These are phyloP conservation scores for Mycosarcoma mackinlayi DNA, from an alignment of 1,284 basidiomycete genomes.

Conservation along the genomic window DNA sequence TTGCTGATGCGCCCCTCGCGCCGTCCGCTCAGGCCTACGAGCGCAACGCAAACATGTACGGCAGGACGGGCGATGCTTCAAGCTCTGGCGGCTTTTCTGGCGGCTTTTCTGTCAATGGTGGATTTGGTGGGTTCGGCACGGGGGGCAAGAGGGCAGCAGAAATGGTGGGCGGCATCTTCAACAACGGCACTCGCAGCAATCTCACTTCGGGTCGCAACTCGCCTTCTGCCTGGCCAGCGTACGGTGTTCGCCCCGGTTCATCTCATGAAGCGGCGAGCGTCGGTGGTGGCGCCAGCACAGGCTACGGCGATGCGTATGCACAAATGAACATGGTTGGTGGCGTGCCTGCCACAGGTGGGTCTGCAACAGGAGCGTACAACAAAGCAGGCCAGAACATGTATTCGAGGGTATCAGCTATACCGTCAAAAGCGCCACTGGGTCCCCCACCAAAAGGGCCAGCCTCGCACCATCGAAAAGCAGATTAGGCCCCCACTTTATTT, in stretches of 20 bases:
- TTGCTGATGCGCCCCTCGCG: constrained; percentile 22
- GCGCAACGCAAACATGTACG: constrained; percentile 34
- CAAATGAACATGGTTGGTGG: constrained; percentile 11
- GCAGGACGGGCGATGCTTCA: constrained; percentile 10
- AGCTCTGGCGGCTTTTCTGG: constrained; percentile 27
- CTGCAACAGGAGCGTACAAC: constrained; percentile 27
- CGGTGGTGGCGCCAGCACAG: no score
- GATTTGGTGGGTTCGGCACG: constrained; percentile 36
- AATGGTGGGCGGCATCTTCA: constrained; percentile 52
- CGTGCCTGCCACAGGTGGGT: constrained; percentile 7
- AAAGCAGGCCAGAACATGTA: constrained; percentile 32
- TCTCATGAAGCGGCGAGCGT: constrained; percentile 15
- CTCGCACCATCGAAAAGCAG: constrained; percentile 34
- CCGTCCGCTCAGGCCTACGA: constrained; percentile 34
- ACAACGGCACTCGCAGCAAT: constrained; percentile 24
- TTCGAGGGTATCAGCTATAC: constrained; percentile 15
- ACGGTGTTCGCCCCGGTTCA: constrained; percentile 15
- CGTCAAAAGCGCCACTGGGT: constrained; percentile 14
- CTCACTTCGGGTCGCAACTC: constrained; percentile 32
- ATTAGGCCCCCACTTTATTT: constrained; percentile 11
- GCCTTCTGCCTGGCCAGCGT: constrained; percentile 22
- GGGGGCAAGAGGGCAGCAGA: constrained; percentile 46
- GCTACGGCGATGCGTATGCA: constrained; percentile 9
- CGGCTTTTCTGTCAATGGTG: constrained; percentile 32
- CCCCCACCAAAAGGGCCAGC: constrained; percentile 37